Evolutionary conservation across 2,329 filamentous ascomycete genomes (phyloP), one percentile per base, ranked within the genome.

Genomic region (Cladophialophora yegresii): DNA sequence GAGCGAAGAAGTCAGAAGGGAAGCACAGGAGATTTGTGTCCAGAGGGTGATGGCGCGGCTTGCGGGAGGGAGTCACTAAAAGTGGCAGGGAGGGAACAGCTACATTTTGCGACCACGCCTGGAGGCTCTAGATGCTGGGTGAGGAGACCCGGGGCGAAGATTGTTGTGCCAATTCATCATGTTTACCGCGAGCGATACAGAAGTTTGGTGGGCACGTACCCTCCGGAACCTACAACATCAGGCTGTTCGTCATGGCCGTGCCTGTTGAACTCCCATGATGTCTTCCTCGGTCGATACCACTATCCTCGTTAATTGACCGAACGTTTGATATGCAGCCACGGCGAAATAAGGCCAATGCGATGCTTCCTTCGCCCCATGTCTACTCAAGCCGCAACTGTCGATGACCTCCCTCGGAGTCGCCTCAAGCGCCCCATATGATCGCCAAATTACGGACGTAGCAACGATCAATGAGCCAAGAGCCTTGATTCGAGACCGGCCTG

Each of bases 1-100:
- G 20, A 61, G 40, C 40, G 63, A 61, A 9, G 54, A 60, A 32
- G 51, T 59, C 30, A 61, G 23, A 26, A 57, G 50, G 49, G 56
- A 56, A 7, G 63, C 56, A 3, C 65, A 22, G 26, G 60, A 68
- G 54, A 57, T 54, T 10, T 68, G 66, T 49, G 36, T 68, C 26
- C 60, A 68, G 51, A 53, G 63, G 23, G 60, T 68, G 13, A 61
- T 68, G 66, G 61, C 62, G 16, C 64, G 40, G 20, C 43, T 65
- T n/a, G 57, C 57, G 54, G 54, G 20, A 22, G 54, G 20, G 16
- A 12, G 20, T 5, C 33, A 4, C 10, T 50, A 26, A 16, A 6
- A 5, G 16, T n/a, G 23, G 28, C 3, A 30, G 22, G 2, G 12
- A 23, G 7, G 22, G 12, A 22, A 16, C 2, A 9, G 5, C 22